phyloP scores from a whole-genome alignment of 1,139 yeast genomes.

The Schizosaccharomyces versatilis region DNA sequence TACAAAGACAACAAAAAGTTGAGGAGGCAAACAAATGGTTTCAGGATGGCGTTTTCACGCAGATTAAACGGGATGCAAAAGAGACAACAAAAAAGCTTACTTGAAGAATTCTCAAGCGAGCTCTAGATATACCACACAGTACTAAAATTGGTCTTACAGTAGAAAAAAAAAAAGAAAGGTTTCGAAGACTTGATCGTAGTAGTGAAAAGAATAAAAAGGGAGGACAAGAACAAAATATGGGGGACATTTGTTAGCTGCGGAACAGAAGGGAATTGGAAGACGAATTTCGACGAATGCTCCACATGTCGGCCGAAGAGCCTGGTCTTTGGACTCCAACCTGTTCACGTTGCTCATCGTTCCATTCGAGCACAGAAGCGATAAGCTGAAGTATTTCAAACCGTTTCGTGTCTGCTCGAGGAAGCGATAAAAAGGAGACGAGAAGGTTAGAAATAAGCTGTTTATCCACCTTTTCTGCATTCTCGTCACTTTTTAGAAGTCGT shows the following conservation, averaged over 20 bases:
- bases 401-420: conserved; percentile 84
- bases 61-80: conserved; percentile 11
- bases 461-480: conserved; percentile 23
- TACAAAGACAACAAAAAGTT: conserved; percentile 7
- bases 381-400: conserved; percentile 77
- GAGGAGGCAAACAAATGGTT: conserved; percentile 17
- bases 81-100: neutral
- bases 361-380: conserved; percentile 57
- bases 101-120: neutral
- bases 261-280: neutral
- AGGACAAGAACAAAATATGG: neutral
- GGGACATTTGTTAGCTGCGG: neutral
- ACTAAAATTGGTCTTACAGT: neutral
- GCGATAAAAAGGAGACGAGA: conserved; percentile 57
- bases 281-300: neutral
- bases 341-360: conserved; percentile 67
- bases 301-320: neutral
- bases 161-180: conserved; percentile 3
- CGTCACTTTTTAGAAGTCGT: conserved; percentile 51
- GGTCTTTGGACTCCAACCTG: conserved; percentile 45
- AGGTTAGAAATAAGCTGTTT: conserved; percentile 73
- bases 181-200: neutral
- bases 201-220: neutral
- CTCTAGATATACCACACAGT: neutral
- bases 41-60: conserved; percentile 17